Conservation (phyloP, 768 basidiomycete species). For the Cantharellus anzutake region DNA sequence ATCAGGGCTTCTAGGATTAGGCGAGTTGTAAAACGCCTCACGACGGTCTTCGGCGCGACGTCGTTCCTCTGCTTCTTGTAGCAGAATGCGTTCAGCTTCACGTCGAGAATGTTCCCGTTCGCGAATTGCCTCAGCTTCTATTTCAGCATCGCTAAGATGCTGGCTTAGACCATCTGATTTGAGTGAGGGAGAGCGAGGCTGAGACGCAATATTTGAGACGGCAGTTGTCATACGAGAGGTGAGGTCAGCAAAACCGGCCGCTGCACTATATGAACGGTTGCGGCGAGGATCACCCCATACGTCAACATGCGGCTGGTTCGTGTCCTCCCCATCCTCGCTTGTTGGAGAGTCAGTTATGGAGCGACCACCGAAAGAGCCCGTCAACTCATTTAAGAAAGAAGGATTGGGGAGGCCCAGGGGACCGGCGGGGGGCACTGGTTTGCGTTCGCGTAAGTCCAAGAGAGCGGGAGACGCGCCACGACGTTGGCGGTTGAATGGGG, state of each 20-base stretch:
- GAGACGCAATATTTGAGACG: background rate
- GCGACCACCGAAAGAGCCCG: background rate
- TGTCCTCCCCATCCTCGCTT: background rate
- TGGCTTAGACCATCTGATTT: background rate
- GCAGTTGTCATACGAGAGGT: background rate
- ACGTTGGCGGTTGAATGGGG: background rate
- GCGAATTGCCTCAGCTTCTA: constrained; percentile 62
- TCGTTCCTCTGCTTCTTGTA: constrained; percentile 43
- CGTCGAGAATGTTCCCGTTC: constrained; percentile 58
- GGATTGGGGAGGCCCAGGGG: constrained; percentile 9
- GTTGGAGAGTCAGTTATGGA: background rate
- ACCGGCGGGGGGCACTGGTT: background rate
- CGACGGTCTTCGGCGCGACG: constrained; percentile 54
- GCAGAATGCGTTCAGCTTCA: constrained; percentile 63
- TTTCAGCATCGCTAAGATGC: constrained; percentile 41
- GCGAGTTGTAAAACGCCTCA: constrained; percentile 24
- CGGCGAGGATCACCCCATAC: background rate
- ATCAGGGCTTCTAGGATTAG: constrained; percentile 36
- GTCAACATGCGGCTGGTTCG: background rate
- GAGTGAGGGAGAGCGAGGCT: background rate
- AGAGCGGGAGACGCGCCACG: background rate
- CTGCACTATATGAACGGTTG: background rate
- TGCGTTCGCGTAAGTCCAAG: background rate
- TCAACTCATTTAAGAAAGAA: background rate
- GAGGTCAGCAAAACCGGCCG: background rate